Evolutionary conservation across 257 asterid genomes (phyloP), one percentile per base, ranked within the genome.

Genomic region (Salvia rosmarinus): DNA sequence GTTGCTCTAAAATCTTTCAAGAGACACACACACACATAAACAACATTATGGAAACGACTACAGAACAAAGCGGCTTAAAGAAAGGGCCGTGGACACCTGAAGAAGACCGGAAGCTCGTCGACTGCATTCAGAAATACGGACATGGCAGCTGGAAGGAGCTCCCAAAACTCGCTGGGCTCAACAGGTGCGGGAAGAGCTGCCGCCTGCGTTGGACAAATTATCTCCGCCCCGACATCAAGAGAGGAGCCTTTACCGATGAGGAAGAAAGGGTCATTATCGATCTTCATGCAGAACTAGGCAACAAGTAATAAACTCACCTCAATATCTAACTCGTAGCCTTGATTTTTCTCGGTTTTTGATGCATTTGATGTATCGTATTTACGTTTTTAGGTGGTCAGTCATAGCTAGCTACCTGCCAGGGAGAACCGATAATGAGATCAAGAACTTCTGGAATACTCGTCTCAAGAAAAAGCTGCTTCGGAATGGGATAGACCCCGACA

Each of bases 71-170:
- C 20, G 64, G 63, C 5, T 12, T 74, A 16, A 81, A 81, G 78
- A 81, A 77, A 46, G 82, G 82, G 16, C 85, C 85, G 6, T 81
- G 85, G 85, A 77, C 80, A 4, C 82, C 82, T 3, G 85, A 81
- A 70, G 85, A 81, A 70, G 85, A 81, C 60, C 34, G 8, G 16
- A 74, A 60, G n/a, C 80, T 81, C 34, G 16, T 81, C 2, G 67
- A 73, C 37, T 77, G 76, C 78, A 74, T 81, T 55, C 85, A 73
- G 51, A 81, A 65, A 35, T 25, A 74, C 23, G 85, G 85, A 52
- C 85, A 74, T 54, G 76, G 82, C 51, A 77, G 54, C 74, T 81
- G 82, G 85, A 77, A 68, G 61, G 73, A 40, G 47, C 78, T 81
- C 19, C 68, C 85, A 1, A 77, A 28, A 32, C 67, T 74, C 5